phyloP scores from a whole-genome alignment of 106 monocot species.

The Dioscorea alata region DNA sequence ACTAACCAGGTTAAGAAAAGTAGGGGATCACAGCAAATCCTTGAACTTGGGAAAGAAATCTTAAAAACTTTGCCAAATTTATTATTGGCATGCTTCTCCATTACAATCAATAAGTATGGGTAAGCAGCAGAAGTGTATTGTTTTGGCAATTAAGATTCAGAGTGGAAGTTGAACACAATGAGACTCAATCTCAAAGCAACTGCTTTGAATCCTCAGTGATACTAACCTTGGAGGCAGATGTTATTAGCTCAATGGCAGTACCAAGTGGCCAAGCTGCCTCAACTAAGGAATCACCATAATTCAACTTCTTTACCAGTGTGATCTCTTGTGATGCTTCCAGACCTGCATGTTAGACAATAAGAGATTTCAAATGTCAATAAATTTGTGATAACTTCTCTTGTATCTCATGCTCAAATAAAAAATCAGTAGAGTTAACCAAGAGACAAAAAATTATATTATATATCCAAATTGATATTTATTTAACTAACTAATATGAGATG shows the following conservation, averaged over 20 bases:
- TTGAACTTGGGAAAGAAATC: background rate
- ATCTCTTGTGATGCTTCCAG: constrained; percentile 70
- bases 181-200: background rate
- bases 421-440: too few species aligned
- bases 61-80: too few species aligned
- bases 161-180: background rate
- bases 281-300: constrained; percentile 55
- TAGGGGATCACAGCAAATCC: background rate
- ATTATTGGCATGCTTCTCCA: too few species aligned
- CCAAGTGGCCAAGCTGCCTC: constrained; percentile 97
- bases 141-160: background rate
- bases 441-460: too few species aligned
- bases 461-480: too few species aligned
- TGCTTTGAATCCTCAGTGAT: too few species aligned
- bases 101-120: too few species aligned
- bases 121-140: background rate
- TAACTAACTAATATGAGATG: too few species aligned
- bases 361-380: too few species aligned
- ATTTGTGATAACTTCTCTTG: too few species aligned
- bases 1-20: too few species aligned
- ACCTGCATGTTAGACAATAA: constrained; percentile 15
- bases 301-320: constrained; percentile 81
- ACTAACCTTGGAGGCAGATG: background rate
- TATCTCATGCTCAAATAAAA: too few species aligned
- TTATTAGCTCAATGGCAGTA: constrained; percentile 77